These are phyloP conservation scores for Dipodascopsis tothii DNA, from an alignment of 805 yeast species.

Conservation along the genomic window DNA sequence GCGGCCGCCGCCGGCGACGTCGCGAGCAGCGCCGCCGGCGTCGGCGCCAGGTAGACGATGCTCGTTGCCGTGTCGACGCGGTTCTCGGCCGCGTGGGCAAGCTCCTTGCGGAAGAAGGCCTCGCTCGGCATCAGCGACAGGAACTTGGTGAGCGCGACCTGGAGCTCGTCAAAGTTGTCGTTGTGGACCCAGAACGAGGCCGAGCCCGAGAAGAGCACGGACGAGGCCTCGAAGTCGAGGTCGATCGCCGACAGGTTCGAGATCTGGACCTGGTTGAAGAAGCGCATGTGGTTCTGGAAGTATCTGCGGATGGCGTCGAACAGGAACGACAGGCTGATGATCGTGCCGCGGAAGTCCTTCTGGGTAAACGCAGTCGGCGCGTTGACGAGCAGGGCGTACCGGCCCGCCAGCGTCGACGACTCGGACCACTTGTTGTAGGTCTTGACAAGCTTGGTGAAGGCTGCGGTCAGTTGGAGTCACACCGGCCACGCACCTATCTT, in stretches of 20 bases:
- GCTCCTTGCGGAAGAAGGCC: constrained; percentile 13
- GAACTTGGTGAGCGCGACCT: constrained; percentile 40
- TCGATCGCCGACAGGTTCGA: constrained; percentile 19
- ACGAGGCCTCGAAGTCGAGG: constrained; percentile 33
- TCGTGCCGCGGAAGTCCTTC: constrained; percentile 52
- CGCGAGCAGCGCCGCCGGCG: not conserved
- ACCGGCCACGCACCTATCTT: constrained; percentile 44
- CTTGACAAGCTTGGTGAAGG: constrained; percentile 61
- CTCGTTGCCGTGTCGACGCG: constrained; percentile 12
- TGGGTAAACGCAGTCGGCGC: constrained; percentile 53
- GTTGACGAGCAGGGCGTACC: constrained; percentile 31
- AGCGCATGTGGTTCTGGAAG: constrained; percentile 16
- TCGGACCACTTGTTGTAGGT: constrained; percentile 49
- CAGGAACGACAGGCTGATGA: constrained; percentile 51
- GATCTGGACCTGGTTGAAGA: constrained; percentile 8
- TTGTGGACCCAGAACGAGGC: constrained; percentile 49
- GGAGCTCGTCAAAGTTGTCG: constrained; percentile 51
- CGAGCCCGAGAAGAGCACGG: constrained; percentile 31
- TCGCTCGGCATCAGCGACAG: constrained; percentile 27
- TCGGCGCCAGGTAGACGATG: constrained; percentile 10
- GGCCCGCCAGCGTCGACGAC: constrained; percentile 29
- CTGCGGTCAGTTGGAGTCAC: not conserved
- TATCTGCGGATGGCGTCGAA: constrained; percentile 42
- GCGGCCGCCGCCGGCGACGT: constrained; percentile 1
- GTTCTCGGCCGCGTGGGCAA: constrained; percentile 8